A percentile compares a stretch with the other conserved stretches of the same genome.
phyloP scores from a whole-genome alignment of 2,329 filamentous ascomycete genomes.

The Magnaporthales sp. region DNA sequence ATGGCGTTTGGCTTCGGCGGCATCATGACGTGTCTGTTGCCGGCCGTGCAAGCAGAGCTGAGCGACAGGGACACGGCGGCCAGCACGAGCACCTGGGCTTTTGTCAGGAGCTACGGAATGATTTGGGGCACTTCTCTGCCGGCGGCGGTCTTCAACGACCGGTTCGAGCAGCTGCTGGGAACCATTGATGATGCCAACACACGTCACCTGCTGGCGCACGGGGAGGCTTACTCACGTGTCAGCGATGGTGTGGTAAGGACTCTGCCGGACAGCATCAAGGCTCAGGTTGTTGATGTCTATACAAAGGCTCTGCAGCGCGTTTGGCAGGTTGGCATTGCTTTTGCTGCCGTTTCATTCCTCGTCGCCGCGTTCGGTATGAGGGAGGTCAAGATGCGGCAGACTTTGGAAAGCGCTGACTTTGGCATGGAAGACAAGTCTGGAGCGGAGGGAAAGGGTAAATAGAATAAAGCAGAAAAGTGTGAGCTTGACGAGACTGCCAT shows the following conservation, averaged over 20 bases:
- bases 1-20: slow-evolving; percentile 31
- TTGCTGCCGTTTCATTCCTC: background rate
- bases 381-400: background rate
- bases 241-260: background rate
- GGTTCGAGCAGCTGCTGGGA: slow-evolving; percentile 8
- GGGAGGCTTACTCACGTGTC: background rate
- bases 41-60: slow-evolving; percentile 31
- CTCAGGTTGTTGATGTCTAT: too few relatives aligned
- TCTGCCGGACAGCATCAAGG: slow-evolving; percentile 1
- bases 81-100: slow-evolving; percentile 31
- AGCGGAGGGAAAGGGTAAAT: too few relatives aligned
- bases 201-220: slow-evolving; percentile 10
- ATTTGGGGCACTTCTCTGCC: slow-evolving; percentile 36
- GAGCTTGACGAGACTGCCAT: too few relatives aligned
- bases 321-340: slow-evolving; percentile 8
- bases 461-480: too few relatives aligned
- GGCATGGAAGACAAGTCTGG: too few relatives aligned
- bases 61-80: slow-evolving; percentile 25
- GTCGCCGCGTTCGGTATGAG: background rate
- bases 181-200: slow-evolving; percentile 5
- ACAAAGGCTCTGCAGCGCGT: slow-evolving; percentile 3
- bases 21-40: slow-evolving; percentile 29
- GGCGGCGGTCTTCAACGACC: slow-evolving; percentile 27
- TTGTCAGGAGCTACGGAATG: slow-evolving; percentile 13
- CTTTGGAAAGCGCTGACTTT: too few relatives aligned